Evolutionary conservation across 148 eudicot species (phyloP).

Genomic region (Cornus florida): DNA sequence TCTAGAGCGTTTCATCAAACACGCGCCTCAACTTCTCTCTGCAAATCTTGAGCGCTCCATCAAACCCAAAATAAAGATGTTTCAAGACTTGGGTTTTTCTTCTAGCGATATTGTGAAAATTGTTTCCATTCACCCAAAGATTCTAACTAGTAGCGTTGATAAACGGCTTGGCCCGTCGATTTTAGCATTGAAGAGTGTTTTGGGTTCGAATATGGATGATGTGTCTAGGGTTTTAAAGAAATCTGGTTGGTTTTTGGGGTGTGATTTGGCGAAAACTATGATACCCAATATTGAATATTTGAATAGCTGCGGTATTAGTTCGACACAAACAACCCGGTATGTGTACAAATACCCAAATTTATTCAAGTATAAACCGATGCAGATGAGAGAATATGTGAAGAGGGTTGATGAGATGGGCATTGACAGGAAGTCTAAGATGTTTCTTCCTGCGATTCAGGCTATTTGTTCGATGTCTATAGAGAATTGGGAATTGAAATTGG

Average conservation of each 20-base stretch:
- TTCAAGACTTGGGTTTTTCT: too few relatives aligned
- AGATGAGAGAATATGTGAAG: slow-evolving; percentile 18
- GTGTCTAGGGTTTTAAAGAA: slow-evolving; percentile 20
- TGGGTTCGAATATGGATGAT: slow-evolving; percentile 11
- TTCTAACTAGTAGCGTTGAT: slow-evolving; percentile 7
- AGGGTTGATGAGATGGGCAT: slow-evolving; percentile 32
- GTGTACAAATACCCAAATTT: not conserved
- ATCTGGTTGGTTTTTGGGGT: slow-evolving; percentile 8
- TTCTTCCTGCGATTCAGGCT: slow-evolving; percentile 12
- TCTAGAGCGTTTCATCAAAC: slow-evolving; percentile 14
- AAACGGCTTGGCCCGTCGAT: slow-evolving; percentile 8
- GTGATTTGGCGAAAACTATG: slow-evolving; percentile 23
- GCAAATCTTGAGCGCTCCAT: not conserved
- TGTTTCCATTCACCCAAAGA: slow-evolving; percentile 5
- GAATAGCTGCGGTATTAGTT: slow-evolving; percentile 23
- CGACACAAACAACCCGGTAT: slow-evolving; percentile 12
- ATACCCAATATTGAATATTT: slow-evolving; percentile 23
- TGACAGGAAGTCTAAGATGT: not conserved
- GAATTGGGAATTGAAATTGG: slow-evolving; percentile 26
- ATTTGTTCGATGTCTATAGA: slow-evolving; percentile 20
- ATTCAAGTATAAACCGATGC: not conserved
- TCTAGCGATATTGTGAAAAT: not conserved
- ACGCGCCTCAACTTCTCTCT: slow-evolving; percentile 9
- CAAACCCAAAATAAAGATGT: too few relatives aligned
- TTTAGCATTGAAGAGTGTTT: slow-evolving; percentile 19